Evolutionary conservation across 441 rosid species (phyloP).

Genomic region (Metrosideros polymorpha): DNA sequence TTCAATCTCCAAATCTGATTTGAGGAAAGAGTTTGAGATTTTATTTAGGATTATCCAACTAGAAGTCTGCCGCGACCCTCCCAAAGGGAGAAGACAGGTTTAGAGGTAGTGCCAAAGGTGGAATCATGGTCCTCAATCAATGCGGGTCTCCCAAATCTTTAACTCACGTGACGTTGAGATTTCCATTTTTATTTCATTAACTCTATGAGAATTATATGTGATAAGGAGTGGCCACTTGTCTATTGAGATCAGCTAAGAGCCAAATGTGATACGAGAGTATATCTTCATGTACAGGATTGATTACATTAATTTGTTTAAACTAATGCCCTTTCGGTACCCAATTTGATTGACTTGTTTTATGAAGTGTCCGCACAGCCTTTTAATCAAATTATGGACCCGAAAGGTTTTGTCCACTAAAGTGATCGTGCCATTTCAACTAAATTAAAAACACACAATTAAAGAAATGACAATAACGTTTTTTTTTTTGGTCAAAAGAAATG

Average conservation of each 20-base stretch:
- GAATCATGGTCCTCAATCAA: fast-evolving
- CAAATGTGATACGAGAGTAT: background rate
- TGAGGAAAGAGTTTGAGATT: background rate
- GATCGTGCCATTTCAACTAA: background rate
- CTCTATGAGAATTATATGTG: background rate
- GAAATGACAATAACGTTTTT: no score
- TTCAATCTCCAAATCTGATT: background rate
- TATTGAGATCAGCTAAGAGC: fast-evolving
- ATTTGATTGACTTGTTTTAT: background rate
- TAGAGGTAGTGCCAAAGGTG: background rate
- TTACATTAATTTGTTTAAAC: background rate
- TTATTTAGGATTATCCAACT: background rate
- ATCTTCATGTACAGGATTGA: fast-evolving
- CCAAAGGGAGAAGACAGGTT: background rate
- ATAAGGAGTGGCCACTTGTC: background rate
- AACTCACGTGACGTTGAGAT: fast-evolving
- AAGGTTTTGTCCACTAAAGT: background rate
- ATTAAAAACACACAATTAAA: no score
- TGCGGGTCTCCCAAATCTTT: background rate
- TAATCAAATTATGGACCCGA: background rate
- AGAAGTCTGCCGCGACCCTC: background rate
- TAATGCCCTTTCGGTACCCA: background rate
- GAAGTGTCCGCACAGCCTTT: background rate
- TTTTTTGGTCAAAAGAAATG: no score
- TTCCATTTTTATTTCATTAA: background rate